A percentile compares a stretch with the other conserved stretches of the same genome.
phyloP scores from a whole-genome alignment of 176 grass and related monocot genomes.

The Carex cristatella region DNA sequence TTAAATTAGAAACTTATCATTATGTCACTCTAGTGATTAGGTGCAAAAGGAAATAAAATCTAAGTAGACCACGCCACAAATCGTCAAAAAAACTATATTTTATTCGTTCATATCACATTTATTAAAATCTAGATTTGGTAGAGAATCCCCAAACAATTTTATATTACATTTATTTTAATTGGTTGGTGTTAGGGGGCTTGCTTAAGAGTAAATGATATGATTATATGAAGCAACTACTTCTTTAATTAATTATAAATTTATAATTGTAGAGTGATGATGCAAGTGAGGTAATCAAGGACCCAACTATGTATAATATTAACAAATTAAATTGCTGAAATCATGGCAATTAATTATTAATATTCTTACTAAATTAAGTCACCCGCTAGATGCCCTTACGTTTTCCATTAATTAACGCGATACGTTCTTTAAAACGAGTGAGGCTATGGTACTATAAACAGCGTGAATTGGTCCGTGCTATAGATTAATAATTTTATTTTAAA shows the following conservation, averaged over 20 bases:
- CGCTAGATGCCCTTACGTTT: background rate
- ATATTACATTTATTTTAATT: background rate
- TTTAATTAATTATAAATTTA: background rate
- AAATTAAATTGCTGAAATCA: background rate
- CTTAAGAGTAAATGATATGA: background rate
- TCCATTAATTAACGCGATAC: no score
- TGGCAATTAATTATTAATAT: background rate
- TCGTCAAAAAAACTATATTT: background rate
- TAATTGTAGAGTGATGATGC: background rate
- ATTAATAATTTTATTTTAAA: no score
- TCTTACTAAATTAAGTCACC: background rate
- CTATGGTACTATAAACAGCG: no score
- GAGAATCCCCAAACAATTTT: background rate
- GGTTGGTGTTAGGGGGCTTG: background rate
- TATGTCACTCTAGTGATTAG: background rate
- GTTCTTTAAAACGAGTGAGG: no score
- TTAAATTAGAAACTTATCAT: background rate
- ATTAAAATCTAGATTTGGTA: background rate
- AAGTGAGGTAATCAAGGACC: background rate
- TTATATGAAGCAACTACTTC: background rate
- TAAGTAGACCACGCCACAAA: background rate
- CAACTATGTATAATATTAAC: background rate
- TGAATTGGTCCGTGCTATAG: no score
- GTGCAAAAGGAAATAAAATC: background rate
- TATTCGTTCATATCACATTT: background rate